These are phyloP conservation scores for Phaffomyces antillensis DNA, from an alignment of 805 yeast species.

Conservation along the genomic window DNA sequence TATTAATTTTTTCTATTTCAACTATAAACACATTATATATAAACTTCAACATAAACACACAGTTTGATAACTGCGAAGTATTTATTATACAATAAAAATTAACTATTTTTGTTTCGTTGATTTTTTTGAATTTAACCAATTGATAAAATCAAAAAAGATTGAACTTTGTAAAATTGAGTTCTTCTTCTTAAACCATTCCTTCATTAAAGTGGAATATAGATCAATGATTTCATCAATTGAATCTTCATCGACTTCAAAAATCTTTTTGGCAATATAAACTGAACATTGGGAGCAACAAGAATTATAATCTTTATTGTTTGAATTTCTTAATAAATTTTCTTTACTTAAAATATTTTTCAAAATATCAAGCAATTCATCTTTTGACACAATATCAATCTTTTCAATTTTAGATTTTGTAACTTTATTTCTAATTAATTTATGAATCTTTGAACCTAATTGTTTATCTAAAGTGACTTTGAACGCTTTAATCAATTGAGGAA, in stretches of 20 bases:
- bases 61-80: too few species aligned
- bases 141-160: constrained; percentile 69
- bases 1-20: too few species aligned
- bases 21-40: too few species aligned
- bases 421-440: constrained; percentile 56
- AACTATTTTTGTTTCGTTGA: neutral
- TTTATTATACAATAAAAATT: neutral
- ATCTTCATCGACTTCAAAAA: constrained; percentile 31
- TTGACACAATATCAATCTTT: constrained; percentile 14
- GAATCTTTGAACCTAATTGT: constrained; percentile 65
- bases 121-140: constrained; percentile 60
- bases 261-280: constrained; percentile 53
- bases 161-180: constrained; percentile 43
- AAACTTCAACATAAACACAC: too few species aligned
- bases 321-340: constrained; percentile 23
- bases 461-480: constrained; percentile 65
- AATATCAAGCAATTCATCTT: constrained; percentile 18
- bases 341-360: constrained; percentile 38
- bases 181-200: constrained; percentile 49
- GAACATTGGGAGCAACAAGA: constrained; percentile 54
- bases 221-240: constrained; percentile 40
- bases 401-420: constrained; percentile 43
- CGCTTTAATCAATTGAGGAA: constrained; percentile 51
- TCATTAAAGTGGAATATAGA: constrained; percentile 48
- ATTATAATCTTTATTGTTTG: constrained; percentile 30